Base-by-base conservation (phyloP, 768 basidiomycete species). In the Solioccasus polychromus region DNA sequence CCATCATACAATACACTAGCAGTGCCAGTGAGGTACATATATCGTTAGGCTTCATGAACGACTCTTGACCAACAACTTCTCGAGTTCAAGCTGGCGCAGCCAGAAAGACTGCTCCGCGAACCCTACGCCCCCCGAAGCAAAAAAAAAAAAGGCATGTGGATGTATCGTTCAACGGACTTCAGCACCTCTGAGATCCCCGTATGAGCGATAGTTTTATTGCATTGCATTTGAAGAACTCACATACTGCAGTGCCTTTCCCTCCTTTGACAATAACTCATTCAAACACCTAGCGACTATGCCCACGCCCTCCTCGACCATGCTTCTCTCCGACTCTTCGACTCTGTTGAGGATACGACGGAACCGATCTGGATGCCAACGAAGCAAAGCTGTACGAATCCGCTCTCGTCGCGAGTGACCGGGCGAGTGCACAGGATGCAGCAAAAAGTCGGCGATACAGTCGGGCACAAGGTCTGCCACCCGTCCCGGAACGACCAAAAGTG, bases 311-410 rank as follows among this genome's bases (percentile, higher is more conserved):
- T 85, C 79, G 5, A 88, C 79, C 25, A 53, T 54, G 17, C 51
- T 68, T 56, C 58, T 77, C 29, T 89, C 85, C 38, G 68, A 66
- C 29, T 74, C 75, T 4, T 55, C 59, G 3, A 88, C 78, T 55
- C 78, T 71, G 12, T 56, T 61, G 42, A 85, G 61, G 34, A 85
- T 50, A 30, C 83, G 68, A 45, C 76, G 67, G 68, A 89, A 89
- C 35, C 85, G 70, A 63, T 91, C 88, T 3, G 88, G 89, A 59
- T 92, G 88, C 87, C 87, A 90, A 34, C 85, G 73, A 18, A 85
- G 75, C 62, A 85, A 74, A 0, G 84, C 86, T 22, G 64, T 71
- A 36, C 80, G 76, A 48, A 88, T 75, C 47, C 85, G 73, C 44
- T 88, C 85, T 61, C 80, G 86, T 50, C 71, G 73, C 29, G 80